Conservation (phyloP, 2,329 filamentous ascomycete genomes). For the Phaeosphaeria sp. region DNA sequence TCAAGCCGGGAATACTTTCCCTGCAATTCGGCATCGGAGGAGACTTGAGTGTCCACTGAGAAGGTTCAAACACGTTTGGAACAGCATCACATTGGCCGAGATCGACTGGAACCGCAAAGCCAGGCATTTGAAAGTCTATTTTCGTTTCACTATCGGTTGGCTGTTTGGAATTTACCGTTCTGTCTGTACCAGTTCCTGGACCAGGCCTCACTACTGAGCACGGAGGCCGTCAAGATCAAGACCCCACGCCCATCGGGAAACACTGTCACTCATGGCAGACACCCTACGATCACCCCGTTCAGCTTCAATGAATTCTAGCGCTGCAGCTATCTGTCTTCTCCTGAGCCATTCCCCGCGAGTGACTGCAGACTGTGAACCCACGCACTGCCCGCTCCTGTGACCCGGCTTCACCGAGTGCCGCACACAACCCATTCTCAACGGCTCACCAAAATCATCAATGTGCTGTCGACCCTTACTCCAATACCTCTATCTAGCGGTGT, state of each 20-base stretch:
- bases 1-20: background rate
- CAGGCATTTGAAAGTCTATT: background rate
- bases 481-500: background rate
- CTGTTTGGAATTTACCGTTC: background rate
- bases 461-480: background rate
- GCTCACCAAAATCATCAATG: background rate
- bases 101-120: background rate
- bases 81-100: background rate
- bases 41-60: background rate
- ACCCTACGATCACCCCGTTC: background rate
- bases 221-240: background rate
- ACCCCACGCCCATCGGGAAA: background rate
- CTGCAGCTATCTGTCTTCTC: slow-evolving; percentile 6
- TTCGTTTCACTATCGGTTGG: background rate
- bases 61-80: background rate
- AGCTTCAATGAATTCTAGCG: background rate
- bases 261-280: background rate
- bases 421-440: background rate
- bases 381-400: slow-evolving; percentile 6
- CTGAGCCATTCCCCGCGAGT: background rate
- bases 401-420: slow-evolving; percentile 4
- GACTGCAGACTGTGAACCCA: slow-evolving; percentile 3
- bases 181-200: background rate
- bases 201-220: background rate
- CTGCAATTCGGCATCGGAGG: background rate